Conservation (phyloP, 768 basidiomycete species). For the Tylopilus rubrobrunneus region DNA sequence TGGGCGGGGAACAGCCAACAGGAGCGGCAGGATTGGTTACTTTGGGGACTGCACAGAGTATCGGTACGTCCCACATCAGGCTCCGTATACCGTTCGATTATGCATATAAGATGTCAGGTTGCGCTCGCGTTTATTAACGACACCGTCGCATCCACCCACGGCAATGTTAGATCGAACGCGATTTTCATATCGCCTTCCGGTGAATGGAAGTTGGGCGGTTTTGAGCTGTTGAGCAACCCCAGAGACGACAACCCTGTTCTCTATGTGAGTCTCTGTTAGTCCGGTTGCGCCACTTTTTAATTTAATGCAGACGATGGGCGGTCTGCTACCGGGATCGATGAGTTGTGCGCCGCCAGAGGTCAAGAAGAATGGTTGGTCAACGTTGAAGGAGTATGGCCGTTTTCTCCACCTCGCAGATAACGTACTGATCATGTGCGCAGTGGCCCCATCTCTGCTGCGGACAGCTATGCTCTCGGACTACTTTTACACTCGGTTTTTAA, state of each 20-base stretch:
- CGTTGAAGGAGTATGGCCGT: constrained; percentile 69
- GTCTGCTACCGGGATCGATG: constrained; percentile 57
- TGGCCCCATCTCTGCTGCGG: constrained; percentile 58
- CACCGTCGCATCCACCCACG: constrained; percentile 77
- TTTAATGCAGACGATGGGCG: constrained; percentile 58
- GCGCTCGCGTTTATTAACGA: constrained; percentile 90
- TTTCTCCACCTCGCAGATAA: not conserved
- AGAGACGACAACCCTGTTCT: constrained; percentile 75
- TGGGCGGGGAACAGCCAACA: constrained; percentile 60
- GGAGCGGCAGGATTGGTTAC: constrained; percentile 80
- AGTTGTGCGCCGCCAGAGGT: constrained; percentile 79
- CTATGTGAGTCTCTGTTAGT: constrained; percentile 55
- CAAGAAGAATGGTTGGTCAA: constrained; percentile 80
- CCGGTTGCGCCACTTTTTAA: constrained; percentile 10
- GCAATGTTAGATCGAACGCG: constrained; percentile 66
- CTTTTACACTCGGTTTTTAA: constrained; percentile 88
- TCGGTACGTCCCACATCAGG: constrained; percentile 47
- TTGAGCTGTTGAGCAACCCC: constrained; percentile 82
- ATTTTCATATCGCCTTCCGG: constrained; percentile 91
- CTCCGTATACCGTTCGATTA: not conserved
- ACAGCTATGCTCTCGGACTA: constrained; percentile 86
- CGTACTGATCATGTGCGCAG: constrained; percentile 26
- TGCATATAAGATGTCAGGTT: constrained; percentile 44
- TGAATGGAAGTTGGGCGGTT: constrained; percentile 96
- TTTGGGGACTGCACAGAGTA: constrained; percentile 92